Percentiles rank a stretch among this genome's conserved stretches.
Evolutionary conservation across 2,329 filamentous ascomycete species (phyloP).

Genomic region (Pseudocercospora fijiensis): DNA sequence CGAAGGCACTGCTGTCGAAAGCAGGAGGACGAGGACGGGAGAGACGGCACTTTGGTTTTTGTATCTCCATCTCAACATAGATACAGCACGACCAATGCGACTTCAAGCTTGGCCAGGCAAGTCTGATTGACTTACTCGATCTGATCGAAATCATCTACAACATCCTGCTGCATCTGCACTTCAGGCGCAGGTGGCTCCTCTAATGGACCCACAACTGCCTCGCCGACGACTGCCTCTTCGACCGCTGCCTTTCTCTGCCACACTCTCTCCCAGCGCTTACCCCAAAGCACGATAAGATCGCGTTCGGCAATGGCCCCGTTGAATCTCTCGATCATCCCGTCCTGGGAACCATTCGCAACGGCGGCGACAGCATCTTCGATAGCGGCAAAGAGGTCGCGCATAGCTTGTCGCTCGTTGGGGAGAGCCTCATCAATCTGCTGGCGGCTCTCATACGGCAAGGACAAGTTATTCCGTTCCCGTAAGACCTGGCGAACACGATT

Average conservation of each 20-base stretch:
- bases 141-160: conserved; percentile 36
- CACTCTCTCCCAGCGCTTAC: conserved; percentile 78
- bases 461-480: conserved; percentile 58
- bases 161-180: conserved; percentile 18
- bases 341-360: conserved; percentile 71
- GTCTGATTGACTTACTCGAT: conserved; percentile 11
- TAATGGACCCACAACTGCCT: conserved; percentile 53
- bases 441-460: conserved; percentile 57
- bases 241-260: conserved; percentile 80
- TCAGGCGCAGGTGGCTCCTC: conserved; percentile 34
- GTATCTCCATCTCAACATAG: background rate
- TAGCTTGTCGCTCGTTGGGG: conserved; percentile 66
- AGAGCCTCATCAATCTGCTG: conserved; percentile 65
- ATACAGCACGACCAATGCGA: no score
- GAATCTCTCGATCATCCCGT: conserved; percentile 69
- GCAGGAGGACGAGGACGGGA: no score
- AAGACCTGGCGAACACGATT: conserved; percentile 80
- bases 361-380: conserved; percentile 75
- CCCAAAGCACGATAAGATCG: conserved; percentile 74
- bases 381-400: conserved; percentile 75
- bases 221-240: conserved; percentile 70
- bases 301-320: conserved; percentile 59
- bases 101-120: background rate
- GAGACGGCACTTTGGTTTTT: background rate
- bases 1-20: background rate